These are phyloP conservation scores for Polytolypa hystricis DNA, from an alignment of 2,329 filamentous ascomycete species.

Conservation along the genomic window DNA sequence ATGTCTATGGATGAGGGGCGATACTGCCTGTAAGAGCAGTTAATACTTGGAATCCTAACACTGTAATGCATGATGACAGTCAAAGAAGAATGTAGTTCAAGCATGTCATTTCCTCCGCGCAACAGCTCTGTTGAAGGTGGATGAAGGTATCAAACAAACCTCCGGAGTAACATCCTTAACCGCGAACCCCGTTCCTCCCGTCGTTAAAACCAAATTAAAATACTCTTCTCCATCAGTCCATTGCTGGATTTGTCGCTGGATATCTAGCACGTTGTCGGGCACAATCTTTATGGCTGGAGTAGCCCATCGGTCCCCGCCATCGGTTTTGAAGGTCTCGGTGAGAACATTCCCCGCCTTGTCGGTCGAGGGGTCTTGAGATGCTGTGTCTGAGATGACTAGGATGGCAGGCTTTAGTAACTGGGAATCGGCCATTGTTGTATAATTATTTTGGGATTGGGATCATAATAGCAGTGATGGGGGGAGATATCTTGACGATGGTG, in stretches of 20 bases:
- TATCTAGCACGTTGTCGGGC: slow-evolving; percentile 60
- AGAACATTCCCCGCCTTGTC: slow-evolving; percentile 63
- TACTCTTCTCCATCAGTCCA: slow-evolving; percentile 60
- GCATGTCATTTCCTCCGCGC: slow-evolving; percentile 6
- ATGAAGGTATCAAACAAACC: slow-evolving; percentile 42
- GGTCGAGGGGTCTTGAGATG: slow-evolving; percentile 62
- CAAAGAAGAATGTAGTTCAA: background rate
- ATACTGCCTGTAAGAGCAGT: slow-evolving; percentile 52
- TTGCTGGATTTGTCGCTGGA: slow-evolving; percentile 58
- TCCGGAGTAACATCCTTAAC: slow-evolving; percentile 78
- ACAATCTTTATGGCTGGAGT: slow-evolving; percentile 63
- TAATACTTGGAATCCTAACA: slow-evolving; percentile 9
- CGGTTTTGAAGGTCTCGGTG: slow-evolving; percentile 54
- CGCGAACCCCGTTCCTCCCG: slow-evolving; percentile 89
- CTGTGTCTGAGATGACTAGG: slow-evolving; percentile 84
- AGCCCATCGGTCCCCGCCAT: slow-evolving; percentile 61
- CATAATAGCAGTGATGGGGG: too few relatives aligned
- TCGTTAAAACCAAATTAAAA: slow-evolving; percentile 70
- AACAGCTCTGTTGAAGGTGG: slow-evolving; percentile 3
- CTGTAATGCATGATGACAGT: slow-evolving; percentile 4
- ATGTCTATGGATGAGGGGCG: slow-evolving; percentile 66
- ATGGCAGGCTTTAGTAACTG: slow-evolving; percentile 62
- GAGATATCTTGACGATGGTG: too few relatives aligned
- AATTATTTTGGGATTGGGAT: too few relatives aligned
- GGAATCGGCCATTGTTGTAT: slow-evolving; percentile 21